These are phyloP conservation scores for Talaromyces thailandensis DNA, from an alignment of 495 filamentous ascomycete genomes.

Conservation along the genomic window DNA sequence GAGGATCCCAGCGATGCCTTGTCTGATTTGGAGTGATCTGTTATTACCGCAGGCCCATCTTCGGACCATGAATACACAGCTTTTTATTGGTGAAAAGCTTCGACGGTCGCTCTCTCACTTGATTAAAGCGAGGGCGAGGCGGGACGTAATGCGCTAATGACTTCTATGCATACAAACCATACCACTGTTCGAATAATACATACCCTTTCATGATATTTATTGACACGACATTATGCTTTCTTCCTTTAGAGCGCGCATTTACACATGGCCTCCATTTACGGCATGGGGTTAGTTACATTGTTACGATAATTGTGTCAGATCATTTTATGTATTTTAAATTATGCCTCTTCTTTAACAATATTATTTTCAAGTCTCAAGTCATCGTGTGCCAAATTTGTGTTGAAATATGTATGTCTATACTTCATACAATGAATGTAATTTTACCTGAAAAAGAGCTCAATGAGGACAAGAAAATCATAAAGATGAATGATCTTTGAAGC, in stretches of 20 bases:
- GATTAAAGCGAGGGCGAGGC: not conserved
- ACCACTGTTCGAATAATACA: not conserved
- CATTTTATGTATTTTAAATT: not conserved
- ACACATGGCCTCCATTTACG: not conserved
- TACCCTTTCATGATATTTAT: not conserved
- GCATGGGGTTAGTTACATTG: not conserved
- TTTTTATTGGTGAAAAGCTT: not conserved
- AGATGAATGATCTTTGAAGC: not conserved
- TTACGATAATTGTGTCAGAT: not conserved
- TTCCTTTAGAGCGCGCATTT: not conserved
- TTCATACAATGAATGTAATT: not conserved
- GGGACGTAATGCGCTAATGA: not conserved
- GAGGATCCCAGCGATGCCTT: not conserved
- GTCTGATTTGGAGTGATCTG: not conserved
- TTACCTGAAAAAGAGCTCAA: not conserved
- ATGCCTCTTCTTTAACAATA: not conserved
- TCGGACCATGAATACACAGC: too few relatives aligned
- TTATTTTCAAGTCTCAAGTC: not conserved
- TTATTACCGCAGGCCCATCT: not conserved
- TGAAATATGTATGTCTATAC: not conserved
- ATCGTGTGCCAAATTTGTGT: not conserved
- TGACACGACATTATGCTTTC: not conserved
- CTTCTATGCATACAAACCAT: not conserved
- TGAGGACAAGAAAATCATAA: not conserved
- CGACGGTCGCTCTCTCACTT: not conserved